Conservation (phyloP, 495 filamentous ascomycete genomes). For the Glutinoglossum americanum region DNA sequence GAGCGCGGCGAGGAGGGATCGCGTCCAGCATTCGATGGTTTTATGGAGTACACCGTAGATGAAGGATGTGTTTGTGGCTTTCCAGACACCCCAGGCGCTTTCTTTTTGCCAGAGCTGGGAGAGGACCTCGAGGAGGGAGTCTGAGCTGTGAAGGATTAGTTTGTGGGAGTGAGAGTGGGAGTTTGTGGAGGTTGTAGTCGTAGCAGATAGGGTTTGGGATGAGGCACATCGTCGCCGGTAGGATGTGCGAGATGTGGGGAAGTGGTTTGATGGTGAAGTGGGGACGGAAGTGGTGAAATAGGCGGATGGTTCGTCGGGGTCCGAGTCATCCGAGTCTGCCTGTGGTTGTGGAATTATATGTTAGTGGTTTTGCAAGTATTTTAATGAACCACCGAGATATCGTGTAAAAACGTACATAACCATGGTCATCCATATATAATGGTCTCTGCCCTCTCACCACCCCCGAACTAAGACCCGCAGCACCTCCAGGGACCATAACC, state of each 20-base stretch:
- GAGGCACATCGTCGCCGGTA: slow-evolving; percentile 12
- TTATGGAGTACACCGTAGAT: slow-evolving; percentile 67
- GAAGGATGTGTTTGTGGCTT: slow-evolving; percentile 78
- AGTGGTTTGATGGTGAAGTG: slow-evolving; percentile 19
- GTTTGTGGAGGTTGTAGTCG: slow-evolving; percentile 17
- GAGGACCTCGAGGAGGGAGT: slow-evolving; percentile 59
- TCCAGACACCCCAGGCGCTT: slow-evolving; percentile 82
- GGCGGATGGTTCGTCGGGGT: slow-evolving; percentile 46
- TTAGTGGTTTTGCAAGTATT: slow-evolving; percentile 3
- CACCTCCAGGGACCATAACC: slow-evolving; percentile 11
- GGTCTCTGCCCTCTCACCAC: background rate
- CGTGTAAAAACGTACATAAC: slow-evolving; percentile 24
- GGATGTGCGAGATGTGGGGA: slow-evolving; percentile 25
- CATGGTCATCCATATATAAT: slow-evolving; percentile 18
- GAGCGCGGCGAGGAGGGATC: slow-evolving; percentile 60
- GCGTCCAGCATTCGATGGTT: slow-evolving; percentile 70
- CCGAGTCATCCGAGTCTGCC: slow-evolving; percentile 39
- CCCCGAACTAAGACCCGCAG: background rate
- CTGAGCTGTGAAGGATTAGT: slow-evolving; percentile 41
- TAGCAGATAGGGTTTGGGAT: slow-evolving; percentile 21
- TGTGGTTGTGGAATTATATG: slow-evolving; percentile 5
- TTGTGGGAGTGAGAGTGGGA: slow-evolving; percentile 31
- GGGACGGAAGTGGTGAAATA: slow-evolving; percentile 69
- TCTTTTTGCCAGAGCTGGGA: slow-evolving; percentile 75
- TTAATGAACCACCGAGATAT: background rate